Evolutionary conservation across 192 early-diverging fungal genomes (phyloP), one percentile per base, ranked within the genome.

Genomic region (Rhizoclosmatium sp.): DNA sequence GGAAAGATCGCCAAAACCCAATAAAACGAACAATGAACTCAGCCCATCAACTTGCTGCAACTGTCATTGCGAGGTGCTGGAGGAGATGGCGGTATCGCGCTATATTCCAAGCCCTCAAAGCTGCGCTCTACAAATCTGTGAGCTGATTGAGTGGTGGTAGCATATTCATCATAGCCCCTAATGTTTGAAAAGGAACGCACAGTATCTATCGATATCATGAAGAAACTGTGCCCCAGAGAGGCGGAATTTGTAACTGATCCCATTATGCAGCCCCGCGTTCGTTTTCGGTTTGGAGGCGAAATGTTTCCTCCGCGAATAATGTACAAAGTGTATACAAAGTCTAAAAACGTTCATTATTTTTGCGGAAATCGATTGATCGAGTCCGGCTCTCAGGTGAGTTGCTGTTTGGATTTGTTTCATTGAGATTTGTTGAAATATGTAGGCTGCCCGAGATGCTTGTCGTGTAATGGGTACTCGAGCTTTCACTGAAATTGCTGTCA

Each of bases 261-360:
- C 9, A 81, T 83, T 14, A 65, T 82, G 10, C 74, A 87, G 71
- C 75, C 78, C 3, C 73, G 78, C 31, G 76, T 89, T 31, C 77
- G 88, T n/a, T 89, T 89, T 66, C 70, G 87, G 80, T 89, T 89
- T 46, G 86, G 83, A 16, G 88, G 88, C 2, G 19, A 45, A 3
- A 3, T 59, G 16, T 89, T 86, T 61, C 88, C 88, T 40, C 88
- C 88, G 31, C 75, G 68, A 2, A 89, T 89, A 41, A 51, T 79
- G 51, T 89, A 78, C 80, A 89, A 89, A 59, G 85, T 89, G 31
- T 89, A 61, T 62, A 86, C 88, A 12, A 87, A 82, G 54, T 80
- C 84, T 46, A 69, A 9, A 19, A 89, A 82, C 62, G 86, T 87
- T 3, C 88, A 89, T 47, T 89, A 89, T 67, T 87, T 87, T 78